These are phyloP conservation scores for Dittrichia graveolens DNA, from an alignment of 129 eudicot genomes.

Conservation along the genomic window DNA sequence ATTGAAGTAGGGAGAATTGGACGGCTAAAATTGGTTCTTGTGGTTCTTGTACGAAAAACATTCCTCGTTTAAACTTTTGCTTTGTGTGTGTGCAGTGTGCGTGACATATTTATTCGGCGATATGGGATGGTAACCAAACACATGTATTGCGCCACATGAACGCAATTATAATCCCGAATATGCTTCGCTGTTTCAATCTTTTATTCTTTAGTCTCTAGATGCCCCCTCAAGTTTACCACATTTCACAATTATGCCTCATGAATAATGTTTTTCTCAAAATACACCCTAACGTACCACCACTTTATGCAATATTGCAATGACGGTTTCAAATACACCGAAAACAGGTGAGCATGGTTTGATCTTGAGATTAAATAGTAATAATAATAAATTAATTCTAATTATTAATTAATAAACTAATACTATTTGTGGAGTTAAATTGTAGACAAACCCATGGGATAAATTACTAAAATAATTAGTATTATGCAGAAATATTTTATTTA, in stretches of 20 bases:
- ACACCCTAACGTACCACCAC: not conserved
- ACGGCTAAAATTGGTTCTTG: too few species aligned
- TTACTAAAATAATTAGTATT: not conserved
- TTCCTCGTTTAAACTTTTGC: too few species aligned
- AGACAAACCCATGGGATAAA: not conserved
- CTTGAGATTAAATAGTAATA: too few species aligned
- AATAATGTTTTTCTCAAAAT: not conserved
- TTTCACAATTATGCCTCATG: slow-evolving; percentile 1
- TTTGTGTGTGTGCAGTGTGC: too few species aligned
- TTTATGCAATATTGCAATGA: not conserved
- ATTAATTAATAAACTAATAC: too few species aligned
- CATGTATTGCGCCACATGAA: slow-evolving; percentile 40
- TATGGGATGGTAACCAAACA: slow-evolving; percentile 33
- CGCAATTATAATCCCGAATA: slow-evolving; percentile 24
- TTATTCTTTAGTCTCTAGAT: not conserved
- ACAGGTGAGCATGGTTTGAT: too few species aligned
- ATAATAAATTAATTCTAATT: too few species aligned
- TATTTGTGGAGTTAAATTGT: too few species aligned
- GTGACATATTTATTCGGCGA: slow-evolving; percentile 21
- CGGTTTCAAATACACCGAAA: not conserved
- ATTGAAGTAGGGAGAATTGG: too few species aligned
- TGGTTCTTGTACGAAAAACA: too few species aligned
- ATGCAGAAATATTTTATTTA: not conserved
- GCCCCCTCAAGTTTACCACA: slow-evolving; percentile 5
- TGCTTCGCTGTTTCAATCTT: slow-evolving; percentile 20